Evolutionary conservation across 768 basidiomycete genomes (phyloP).

Genomic region (Hydnomerulius pinastri): DNA sequence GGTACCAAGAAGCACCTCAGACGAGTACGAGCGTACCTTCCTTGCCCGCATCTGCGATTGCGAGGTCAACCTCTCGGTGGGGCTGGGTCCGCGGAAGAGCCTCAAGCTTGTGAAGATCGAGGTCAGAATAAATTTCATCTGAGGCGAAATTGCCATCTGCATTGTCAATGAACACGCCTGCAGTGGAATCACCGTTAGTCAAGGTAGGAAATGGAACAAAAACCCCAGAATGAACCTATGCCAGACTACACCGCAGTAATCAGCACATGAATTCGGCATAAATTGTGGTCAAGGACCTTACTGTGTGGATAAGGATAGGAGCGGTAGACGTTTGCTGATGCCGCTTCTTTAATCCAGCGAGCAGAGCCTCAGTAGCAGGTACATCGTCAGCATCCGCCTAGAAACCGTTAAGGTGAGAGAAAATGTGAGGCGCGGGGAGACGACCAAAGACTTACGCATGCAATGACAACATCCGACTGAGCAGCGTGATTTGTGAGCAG

Average conservation of each 20-base stretch:
- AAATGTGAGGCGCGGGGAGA: not conserved
- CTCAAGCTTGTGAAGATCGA: slow-evolving; percentile 47
- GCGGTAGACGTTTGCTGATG: slow-evolving; percentile 39
- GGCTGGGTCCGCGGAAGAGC: slow-evolving; percentile 44
- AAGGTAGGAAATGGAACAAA: not conserved
- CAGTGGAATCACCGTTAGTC: not conserved
- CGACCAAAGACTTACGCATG: slow-evolving; percentile 29
- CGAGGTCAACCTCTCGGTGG: slow-evolving; percentile 53
- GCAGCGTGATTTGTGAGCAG: slow-evolving; percentile 44
- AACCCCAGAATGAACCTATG: slow-evolving; percentile 33
- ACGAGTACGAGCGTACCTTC: slow-evolving; percentile 35
- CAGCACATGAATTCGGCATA: slow-evolving; percentile 5
- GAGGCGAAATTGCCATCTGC: slow-evolving; percentile 43
- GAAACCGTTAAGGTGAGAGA: not conserved
- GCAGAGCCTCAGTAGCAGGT: slow-evolving; percentile 41
- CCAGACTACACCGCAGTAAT: slow-evolving; percentile 43
- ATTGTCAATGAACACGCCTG: slow-evolving; percentile 22
- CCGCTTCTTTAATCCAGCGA: slow-evolving; percentile 50
- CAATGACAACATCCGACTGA: slow-evolving; percentile 43
- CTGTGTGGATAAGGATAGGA: slow-evolving; percentile 61
- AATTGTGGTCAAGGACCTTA: slow-evolving; percentile 28
- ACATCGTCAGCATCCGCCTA: slow-evolving; percentile 49
- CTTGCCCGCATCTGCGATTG: slow-evolving; percentile 47
- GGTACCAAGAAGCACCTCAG: not conserved
- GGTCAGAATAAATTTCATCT: slow-evolving; percentile 48